phyloP scores from a whole-genome alignment of 2,329 filamentous ascomycete species.

The Lecanoromycetidae sp. region DNA sequence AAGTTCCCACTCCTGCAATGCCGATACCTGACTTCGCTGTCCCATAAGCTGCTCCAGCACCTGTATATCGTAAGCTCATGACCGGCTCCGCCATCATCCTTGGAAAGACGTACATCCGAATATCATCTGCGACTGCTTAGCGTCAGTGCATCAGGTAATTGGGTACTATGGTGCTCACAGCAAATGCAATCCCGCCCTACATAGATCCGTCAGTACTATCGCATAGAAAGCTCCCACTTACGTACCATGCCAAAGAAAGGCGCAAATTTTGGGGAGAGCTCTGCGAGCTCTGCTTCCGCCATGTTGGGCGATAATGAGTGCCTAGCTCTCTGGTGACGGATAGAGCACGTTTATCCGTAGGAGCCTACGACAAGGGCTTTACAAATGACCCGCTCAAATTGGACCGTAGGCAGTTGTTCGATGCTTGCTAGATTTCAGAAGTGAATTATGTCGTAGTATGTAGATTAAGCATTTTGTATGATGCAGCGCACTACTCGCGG shows the following conservation, averaged over 20 bases:
- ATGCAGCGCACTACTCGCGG: too few species aligned
- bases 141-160: not conserved
- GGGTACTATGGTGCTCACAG: slow-evolving; percentile 28
- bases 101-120: slow-evolving; percentile 36
- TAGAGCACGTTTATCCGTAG: not conserved
- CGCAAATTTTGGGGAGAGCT: slow-evolving; percentile 50
- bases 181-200: slow-evolving; percentile 38
- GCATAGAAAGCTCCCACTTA: not conserved
- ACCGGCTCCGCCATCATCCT: not conserved
- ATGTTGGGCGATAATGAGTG: not conserved
- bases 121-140: slow-evolving; percentile 32
- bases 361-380: not conserved
- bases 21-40: slow-evolving; percentile 58
- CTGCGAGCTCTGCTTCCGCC: slow-evolving; percentile 29
- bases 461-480: not conserved
- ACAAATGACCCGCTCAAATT: too few species aligned
- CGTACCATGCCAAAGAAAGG: slow-evolving; percentile 56
- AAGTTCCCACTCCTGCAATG: slow-evolving; percentile 54
- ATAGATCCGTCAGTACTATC: slow-evolving; percentile 18
- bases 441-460: not conserved
- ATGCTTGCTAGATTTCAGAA: not conserved
- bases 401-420: too few species aligned
- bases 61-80: slow-evolving; percentile 27
- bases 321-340: not conserved
- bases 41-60: slow-evolving; percentile 54